A percentile compares a stretch with the other conserved stretches of the same genome.
phyloP scores from a whole-genome alignment of 495 filamentous ascomycete genomes.

The Tuber brumale region DNA sequence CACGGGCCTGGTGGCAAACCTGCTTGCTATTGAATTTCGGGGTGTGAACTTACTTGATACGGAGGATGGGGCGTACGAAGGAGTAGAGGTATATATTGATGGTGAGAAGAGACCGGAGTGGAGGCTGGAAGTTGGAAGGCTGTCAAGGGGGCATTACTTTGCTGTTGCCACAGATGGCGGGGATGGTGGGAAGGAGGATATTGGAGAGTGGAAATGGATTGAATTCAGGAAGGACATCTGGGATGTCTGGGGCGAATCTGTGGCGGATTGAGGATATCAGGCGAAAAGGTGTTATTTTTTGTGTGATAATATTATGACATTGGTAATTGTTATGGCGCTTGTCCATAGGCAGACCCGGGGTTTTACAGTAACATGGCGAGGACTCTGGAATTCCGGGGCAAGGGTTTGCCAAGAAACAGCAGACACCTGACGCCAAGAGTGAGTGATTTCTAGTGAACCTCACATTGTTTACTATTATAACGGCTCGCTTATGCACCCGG shows the following conservation, averaged over 20 bases:
- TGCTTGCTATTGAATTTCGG: conserved; percentile 35
- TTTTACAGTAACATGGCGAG: too few species aligned
- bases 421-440: background rate
- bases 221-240: conserved; percentile 20
- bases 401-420: background rate
- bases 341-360: too few species aligned
- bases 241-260: conserved; percentile 11
- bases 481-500: background rate
- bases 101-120: conserved; percentile 15
- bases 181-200: conserved; percentile 11
- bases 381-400: background rate
- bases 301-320: background rate
- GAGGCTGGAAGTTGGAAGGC: conserved; percentile 21
- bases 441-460: background rate
- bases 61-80: conserved; percentile 26
- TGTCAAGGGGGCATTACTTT: conserved; percentile 14
- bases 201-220: conserved; percentile 18
- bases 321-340: background rate
- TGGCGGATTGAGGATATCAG: background rate
- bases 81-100: conserved; percentile 25
- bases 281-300: background rate
- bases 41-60: conserved; percentile 12
- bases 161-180: conserved; percentile 21
- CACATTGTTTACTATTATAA: background rate
- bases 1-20: conserved; percentile 33